Percentiles rank a stretch among this genome's conserved stretches.
These are phyloP conservation scores for Cystobasidiopsis lactophilus DNA, from an alignment of 768 basidiomycete species.

Conservation along the genomic window DNA sequence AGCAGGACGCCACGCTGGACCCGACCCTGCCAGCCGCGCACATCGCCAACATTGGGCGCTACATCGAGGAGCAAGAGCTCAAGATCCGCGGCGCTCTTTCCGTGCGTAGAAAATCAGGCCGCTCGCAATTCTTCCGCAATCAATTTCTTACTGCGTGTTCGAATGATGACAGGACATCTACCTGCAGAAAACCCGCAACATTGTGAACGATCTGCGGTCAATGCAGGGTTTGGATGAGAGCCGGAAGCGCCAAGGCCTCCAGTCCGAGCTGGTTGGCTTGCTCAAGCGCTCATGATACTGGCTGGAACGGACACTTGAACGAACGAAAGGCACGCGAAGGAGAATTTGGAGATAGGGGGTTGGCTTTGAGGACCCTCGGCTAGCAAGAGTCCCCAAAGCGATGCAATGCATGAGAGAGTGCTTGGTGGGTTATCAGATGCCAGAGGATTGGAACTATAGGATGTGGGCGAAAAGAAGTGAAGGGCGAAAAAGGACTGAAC, in stretches of 20 bases:
- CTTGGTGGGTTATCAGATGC: no score
- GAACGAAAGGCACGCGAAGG: no score
- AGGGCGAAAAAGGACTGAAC: no score
- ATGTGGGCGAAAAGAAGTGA: no score
- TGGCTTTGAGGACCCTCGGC: no score
- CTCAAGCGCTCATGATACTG: constrained; percentile 1
- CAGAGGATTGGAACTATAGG: no score
- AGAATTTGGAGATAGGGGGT: no score
- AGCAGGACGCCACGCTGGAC: constrained; percentile 20
- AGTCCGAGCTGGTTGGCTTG: constrained; percentile 46
- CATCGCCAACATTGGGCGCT: constrained; percentile 74
- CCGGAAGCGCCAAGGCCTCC: constrained; percentile 56
- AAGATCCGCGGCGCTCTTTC: constrained; percentile 92
- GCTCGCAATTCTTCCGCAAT: not conserved
- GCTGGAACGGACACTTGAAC: constrained; percentile 3
- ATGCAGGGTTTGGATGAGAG: constrained; percentile 65
- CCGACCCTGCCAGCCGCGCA: constrained; percentile 34
- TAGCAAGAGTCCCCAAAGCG: no score
- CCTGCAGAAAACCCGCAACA: constrained; percentile 46
- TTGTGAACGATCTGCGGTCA: constrained; percentile 76
- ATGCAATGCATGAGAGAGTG: no score
- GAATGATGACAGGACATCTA: constrained; percentile 16
- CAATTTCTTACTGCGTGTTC: not conserved
- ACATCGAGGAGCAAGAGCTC: constrained; percentile 98
- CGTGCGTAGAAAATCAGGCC: no score